These are phyloP conservation scores for Phalaenopsis equestris DNA, from an alignment of 106 monocot genomes.

Conservation along the genomic window DNA sequence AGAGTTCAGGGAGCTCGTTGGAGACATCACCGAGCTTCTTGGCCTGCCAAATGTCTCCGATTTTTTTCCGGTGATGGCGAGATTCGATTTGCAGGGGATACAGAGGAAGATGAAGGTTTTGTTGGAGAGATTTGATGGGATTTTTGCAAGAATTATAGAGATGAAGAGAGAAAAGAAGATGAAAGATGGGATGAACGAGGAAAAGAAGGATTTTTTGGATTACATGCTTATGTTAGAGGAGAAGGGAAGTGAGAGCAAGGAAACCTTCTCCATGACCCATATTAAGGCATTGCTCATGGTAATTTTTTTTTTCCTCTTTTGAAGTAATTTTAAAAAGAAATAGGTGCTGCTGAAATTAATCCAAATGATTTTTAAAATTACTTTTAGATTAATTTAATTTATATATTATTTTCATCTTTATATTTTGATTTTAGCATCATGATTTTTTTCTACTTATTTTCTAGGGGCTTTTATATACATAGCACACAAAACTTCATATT, in stretches of 20 bases:
- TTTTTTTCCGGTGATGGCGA: conserved; percentile 36
- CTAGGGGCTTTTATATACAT: too few species aligned
- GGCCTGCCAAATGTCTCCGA: conserved; percentile 60
- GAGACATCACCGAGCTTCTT: conserved; percentile 20
- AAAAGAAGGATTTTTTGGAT: conserved; percentile 36
- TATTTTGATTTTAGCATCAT: too few species aligned
- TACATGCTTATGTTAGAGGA: conserved; percentile 37
- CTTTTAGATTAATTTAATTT: too few species aligned
- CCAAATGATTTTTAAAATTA: too few species aligned
- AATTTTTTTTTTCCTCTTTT: not conserved
- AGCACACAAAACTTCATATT: too few species aligned
- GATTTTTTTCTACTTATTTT: too few species aligned
- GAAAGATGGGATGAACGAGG: not conserved
- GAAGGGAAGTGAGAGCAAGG: conserved; percentile 21
- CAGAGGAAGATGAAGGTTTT: conserved; percentile 16
- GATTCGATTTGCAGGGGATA: conserved; percentile 60
- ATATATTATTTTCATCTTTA: too few species aligned
- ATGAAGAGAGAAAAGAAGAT: conserved; percentile 7
- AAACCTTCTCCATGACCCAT: conserved; percentile 35
- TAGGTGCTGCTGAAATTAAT: too few species aligned
- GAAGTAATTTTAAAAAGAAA: too few species aligned
- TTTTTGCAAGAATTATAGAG: conserved; percentile 38
- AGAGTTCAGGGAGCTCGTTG: conserved; percentile 33
- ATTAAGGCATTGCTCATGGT: conserved; percentile 69
- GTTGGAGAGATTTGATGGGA: conserved; percentile 16